A percentile compares a stretch with the other conserved stretches of the same genome.
phyloP scores from a whole-genome alignment of 192 early-diverging fungal species.

The Phlyctochytrium arcticum region DNA sequence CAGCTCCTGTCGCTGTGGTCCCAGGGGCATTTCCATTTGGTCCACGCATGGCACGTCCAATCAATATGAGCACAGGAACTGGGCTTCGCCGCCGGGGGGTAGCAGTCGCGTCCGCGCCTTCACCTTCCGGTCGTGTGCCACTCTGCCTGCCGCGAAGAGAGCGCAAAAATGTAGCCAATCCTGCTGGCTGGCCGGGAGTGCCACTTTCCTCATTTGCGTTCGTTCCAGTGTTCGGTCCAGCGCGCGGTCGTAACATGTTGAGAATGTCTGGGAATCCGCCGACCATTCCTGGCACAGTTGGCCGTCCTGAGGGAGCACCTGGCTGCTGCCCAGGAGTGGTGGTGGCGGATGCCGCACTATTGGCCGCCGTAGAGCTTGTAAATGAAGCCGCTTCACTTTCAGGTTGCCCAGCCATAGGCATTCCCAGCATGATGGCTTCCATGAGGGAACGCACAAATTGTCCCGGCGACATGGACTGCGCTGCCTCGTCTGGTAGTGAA shows the following conservation, averaged over 20 bases:
- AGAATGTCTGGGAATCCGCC: neutral
- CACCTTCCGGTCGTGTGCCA: neutral
- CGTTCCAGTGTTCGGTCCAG: too few species aligned
- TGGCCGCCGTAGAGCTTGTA: neutral
- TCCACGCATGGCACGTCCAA: neutral
- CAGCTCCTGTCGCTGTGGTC: neutral
- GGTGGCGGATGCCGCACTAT: neutral
- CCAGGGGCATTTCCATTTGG: neutral
- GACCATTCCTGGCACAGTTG: neutral
- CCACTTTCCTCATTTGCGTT: neutral
- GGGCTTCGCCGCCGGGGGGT: constrained; percentile 9
- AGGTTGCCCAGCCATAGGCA: neutral
- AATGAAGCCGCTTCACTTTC: neutral
- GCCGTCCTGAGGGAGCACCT: neutral
- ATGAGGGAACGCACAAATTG: constrained; percentile 8
- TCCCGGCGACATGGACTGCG: neutral
- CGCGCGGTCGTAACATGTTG: neutral
- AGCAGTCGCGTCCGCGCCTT: neutral
- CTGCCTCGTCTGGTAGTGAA: neutral
- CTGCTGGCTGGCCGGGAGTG: neutral
- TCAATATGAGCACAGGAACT: constrained; percentile 21
- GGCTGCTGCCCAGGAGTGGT: neutral
- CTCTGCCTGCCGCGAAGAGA: neutral
- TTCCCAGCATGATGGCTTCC: constrained; percentile 1
- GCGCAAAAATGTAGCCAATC: neutral